Base-by-base conservation (phyloP, 140 eudicot species). In the Cichorium intybus region DNA sequence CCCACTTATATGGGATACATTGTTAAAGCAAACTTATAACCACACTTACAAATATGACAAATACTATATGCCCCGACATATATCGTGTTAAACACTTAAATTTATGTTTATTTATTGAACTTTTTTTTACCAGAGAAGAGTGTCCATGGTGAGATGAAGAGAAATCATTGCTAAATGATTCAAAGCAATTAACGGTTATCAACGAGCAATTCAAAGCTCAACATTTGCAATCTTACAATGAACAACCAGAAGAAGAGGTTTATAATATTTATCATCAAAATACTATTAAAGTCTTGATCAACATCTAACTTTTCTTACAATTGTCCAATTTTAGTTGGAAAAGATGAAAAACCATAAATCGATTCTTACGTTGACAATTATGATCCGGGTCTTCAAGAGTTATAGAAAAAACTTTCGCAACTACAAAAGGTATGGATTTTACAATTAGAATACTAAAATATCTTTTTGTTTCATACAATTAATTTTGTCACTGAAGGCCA, bases 191-290 rank as follows among this genome's bases (percentile, higher is more conserved):
- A 62, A 72, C 70, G 29, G 66, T 71, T 58, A 56, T 56, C 43
- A 67, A 66, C 33, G 82, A 84, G 55, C 80, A 77, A 64, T 66
- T 81, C 43, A 75, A 69, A 62, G 51, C 86, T 24, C 82, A 82
- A 62, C 82, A 56, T 64, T 75, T 94, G 69, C 78, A 24, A 73
- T 86, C 95, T 64, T 84, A 82, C 79, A 83, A 89, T 78, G 94
- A 85, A 71, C 88, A 82, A 62, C 83, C 89, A 58, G 91, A 89
- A 4, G 89, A 84, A 76, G 95, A 94, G 97, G 99, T 94, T 86
- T 22, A 34, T 55, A 39, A 14, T 37, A 46, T 4, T 65, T 37
- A n/a, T 16, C 9, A n/a, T n/a, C n/a, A n/a, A n/a, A 12, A 60
- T 46, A 60, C 47, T 21, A 24, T 10, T 43, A 43, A 29, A 75